Evolutionary conservation across 495 filamentous ascomycete genomes (phyloP).

Genomic region (Trichoderma erinaceum): DNA sequence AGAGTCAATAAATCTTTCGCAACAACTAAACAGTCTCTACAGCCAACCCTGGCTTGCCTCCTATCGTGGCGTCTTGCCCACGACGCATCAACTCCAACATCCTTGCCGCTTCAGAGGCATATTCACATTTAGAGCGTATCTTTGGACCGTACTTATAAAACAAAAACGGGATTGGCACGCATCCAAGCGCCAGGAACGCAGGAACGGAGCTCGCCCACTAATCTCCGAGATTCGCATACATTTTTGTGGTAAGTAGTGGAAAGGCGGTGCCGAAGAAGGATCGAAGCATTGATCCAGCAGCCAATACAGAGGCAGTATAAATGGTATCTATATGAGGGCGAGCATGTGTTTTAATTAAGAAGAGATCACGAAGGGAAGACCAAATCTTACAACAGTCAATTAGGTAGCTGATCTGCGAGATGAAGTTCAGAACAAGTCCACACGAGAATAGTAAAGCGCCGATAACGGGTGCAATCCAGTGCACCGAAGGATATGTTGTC

Average conservation of each 20-base stretch:
- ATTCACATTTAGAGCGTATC: constrained; percentile 69
- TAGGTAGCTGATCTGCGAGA: constrained; percentile 69
- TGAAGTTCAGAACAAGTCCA: constrained; percentile 53
- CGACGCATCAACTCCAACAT: no score
- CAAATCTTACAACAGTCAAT: constrained; percentile 53
- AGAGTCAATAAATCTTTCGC: no score
- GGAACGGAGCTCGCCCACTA: constrained; percentile 77
- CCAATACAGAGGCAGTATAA: constrained; percentile 76
- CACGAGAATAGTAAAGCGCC: constrained; percentile 43
- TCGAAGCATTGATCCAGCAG: constrained; percentile 65
- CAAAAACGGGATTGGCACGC: constrained; percentile 73
- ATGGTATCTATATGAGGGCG: constrained; percentile 48
- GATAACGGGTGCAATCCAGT: constrained; percentile 49
- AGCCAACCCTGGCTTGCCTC: no score
- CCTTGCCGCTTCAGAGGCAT: constrained; percentile 56
- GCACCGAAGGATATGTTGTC: constrained; percentile 43
- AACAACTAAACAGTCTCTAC: no score
- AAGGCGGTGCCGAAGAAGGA: constrained; percentile 72
- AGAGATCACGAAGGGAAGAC: background rate
- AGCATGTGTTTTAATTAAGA: background rate
- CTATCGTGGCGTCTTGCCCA: no score
- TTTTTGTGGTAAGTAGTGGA: constrained; percentile 72
- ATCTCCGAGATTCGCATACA: constrained; percentile 69
- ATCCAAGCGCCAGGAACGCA: constrained; percentile 68
- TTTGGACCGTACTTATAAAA: constrained; percentile 68